These are phyloP conservation scores for Saccharomyces hybrid DNA, from an alignment of 1,139 yeast species.

Conservation along the genomic window DNA sequence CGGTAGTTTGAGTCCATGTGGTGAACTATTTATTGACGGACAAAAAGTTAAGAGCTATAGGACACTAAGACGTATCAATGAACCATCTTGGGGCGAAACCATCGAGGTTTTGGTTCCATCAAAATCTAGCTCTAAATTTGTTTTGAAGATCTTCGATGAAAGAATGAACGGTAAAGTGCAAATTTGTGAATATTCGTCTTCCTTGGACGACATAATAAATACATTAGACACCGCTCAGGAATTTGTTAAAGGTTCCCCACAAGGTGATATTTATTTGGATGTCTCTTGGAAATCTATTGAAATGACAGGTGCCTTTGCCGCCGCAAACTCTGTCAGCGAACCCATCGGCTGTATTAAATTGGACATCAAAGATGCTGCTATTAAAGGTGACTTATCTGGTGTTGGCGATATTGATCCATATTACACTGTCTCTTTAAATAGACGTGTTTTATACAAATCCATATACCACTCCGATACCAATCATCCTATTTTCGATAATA, in stretches of 20 bases:
- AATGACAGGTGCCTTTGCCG: conserved; percentile 43
- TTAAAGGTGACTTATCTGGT: conserved; percentile 43
- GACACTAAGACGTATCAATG: conserved; percentile 56
- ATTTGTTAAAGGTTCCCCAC: conserved; percentile 43
- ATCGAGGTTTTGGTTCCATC: conserved; percentile 55
- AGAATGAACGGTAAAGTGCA: conserved; percentile 38
- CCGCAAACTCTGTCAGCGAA: conserved; percentile 35
- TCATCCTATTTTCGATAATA: conserved; percentile 51
- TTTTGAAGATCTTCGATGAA: conserved; percentile 52
- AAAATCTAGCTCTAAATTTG: conserved; percentile 48
- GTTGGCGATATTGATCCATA: conserved; percentile 73
- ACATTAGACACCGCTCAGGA: conserved; percentile 46
- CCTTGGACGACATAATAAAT: conserved; percentile 47
- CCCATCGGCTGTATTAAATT: conserved; percentile 63
- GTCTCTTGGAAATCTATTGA: conserved; percentile 70
- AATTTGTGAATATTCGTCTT: conserved; percentile 39
- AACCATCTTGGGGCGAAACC: conserved; percentile 62
- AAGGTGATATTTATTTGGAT: conserved; percentile 40
- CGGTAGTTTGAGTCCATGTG: conserved; percentile 66
- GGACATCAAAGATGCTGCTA: conserved; percentile 44
- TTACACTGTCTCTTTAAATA: conserved; percentile 50
- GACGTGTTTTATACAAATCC: conserved; percentile 51
- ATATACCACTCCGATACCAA: conserved; percentile 47
- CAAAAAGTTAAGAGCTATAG: conserved; percentile 50
- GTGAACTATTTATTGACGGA: conserved; percentile 53